Evolutionary conservation across 164 flowering plant species (phyloP).

Genomic region (Vitis amurensis): DNA sequence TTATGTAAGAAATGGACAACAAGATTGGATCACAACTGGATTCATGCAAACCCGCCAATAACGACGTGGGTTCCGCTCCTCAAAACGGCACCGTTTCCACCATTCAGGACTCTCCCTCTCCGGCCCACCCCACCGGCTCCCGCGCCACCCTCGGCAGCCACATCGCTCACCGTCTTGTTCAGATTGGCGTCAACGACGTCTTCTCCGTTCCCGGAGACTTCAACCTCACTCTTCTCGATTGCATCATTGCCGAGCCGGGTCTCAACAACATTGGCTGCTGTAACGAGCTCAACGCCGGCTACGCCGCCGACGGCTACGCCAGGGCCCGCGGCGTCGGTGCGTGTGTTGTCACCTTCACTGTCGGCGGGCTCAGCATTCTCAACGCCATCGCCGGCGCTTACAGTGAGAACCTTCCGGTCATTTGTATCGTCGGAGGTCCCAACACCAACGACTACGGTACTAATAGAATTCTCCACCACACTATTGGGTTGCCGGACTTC

Average conservation of each 20-base stretch:
- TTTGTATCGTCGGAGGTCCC: conserved; percentile 49
- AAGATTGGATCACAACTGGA: background rate
- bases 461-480: conserved; percentile 42
- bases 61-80: conserved; percentile 1
- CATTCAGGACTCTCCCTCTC: conserved; percentile 3
- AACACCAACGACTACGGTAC: conserved; percentile 44
- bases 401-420: conserved; percentile 41
- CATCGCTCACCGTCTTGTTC: conserved; percentile 33
- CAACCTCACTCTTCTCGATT: conserved; percentile 39
- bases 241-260: conserved; percentile 42
- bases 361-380: conserved; percentile 41
- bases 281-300: conserved; percentile 47
- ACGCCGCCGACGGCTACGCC: conserved; percentile 48
- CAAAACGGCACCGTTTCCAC: conserved; percentile 10
- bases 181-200: conserved; percentile 37
- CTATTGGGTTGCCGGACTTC: conserved; percentile 44
- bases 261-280: conserved; percentile 40
- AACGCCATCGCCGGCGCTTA: conserved; percentile 50
- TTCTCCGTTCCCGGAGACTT: conserved; percentile 47
- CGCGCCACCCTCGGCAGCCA: conserved; percentile 33
- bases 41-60: conserved; percentile 12
- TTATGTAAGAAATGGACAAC: background rate
- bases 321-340: conserved; percentile 41
- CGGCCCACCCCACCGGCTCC: background rate
- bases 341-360: conserved; percentile 42